phyloP scores from a whole-genome alignment of 2,329 filamentous ascomycete species.

The Diaporthe aspalathi region DNA sequence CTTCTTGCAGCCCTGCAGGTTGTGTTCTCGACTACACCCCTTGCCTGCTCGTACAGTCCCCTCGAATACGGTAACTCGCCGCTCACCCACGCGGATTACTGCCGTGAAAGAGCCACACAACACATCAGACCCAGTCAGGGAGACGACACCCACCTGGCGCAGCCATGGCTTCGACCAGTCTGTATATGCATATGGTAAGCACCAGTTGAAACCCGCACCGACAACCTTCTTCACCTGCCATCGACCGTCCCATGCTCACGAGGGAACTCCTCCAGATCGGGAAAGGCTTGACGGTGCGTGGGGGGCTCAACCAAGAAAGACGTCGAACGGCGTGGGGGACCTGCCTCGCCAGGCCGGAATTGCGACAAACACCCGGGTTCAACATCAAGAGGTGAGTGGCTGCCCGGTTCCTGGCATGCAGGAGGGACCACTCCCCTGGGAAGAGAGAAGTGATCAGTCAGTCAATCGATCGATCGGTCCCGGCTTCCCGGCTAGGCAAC shows the following conservation, averaged over 20 bases:
- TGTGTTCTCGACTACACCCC: too few species aligned
- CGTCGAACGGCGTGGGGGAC: not conserved
- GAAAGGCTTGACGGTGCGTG: not conserved
- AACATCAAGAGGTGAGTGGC: not conserved
- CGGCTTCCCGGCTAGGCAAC: not conserved
- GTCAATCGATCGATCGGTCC: not conserved
- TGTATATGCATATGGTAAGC: not conserved
- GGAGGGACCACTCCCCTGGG: too few species aligned
- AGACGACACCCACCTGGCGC: not conserved
- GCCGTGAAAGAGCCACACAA: not conserved
- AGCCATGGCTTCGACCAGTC: not conserved
- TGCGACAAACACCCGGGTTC: not conserved
- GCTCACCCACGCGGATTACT: too few species aligned
- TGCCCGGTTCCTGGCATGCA: too few species aligned
- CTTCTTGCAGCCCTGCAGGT: too few species aligned
- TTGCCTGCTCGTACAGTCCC: too few species aligned
- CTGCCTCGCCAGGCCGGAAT: not conserved
- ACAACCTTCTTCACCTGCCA: not conserved
- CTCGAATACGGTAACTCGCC: too few species aligned
- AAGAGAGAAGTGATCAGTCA: too few species aligned
- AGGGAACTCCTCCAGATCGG: not conserved
- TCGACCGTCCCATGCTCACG: not conserved
- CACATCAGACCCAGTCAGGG: not conserved
- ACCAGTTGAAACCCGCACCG: constrained; percentile 5
- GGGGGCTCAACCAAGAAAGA: not conserved